A percentile compares a stretch with the other conserved stretches of the same genome.
Evolutionary conservation across 2,329 filamentous ascomycete species (phyloP).

Genomic region (Monosporascus cannonballus): DNA sequence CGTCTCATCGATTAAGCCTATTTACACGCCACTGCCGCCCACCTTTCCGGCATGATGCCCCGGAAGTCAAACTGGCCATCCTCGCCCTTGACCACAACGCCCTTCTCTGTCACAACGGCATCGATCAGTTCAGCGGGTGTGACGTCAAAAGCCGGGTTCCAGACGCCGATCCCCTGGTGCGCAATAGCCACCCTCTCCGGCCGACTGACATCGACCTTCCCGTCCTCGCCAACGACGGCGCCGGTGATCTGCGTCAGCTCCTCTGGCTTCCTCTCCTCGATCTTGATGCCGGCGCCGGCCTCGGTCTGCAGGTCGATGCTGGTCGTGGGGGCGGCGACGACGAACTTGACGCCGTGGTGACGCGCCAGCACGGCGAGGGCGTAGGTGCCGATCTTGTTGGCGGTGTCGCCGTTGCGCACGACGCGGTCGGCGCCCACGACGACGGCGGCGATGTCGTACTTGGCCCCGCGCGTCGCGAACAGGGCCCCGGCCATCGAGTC

Average conservation of each 20-base stretch:
- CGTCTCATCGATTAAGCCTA: neutral
- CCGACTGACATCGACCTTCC: slow-evolving; percentile 54
- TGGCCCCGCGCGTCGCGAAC: slow-evolving; percentile 56
- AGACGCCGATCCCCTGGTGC: slow-evolving; percentile 71
- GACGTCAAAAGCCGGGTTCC: slow-evolving; percentile 97
- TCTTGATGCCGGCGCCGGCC: slow-evolving; percentile 74
- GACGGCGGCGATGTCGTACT: slow-evolving; percentile 72
- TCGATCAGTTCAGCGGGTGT: slow-evolving; percentile 87
- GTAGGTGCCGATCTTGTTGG: slow-evolving; percentile 98
- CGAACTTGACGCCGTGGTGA: slow-evolving; percentile 85
- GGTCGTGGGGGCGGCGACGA: slow-evolving; percentile 90
- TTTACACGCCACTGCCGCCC: slow-evolving; percentile 32
- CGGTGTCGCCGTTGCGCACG: slow-evolving; percentile 92
- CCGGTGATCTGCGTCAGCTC: slow-evolving; percentile 85
- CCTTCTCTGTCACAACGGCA: slow-evolving; percentile 87
- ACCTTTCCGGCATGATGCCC: slow-evolving; percentile 49
- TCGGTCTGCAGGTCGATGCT: slow-evolving; percentile 82
- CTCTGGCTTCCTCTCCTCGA: slow-evolving; percentile 76
- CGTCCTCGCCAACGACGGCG: slow-evolving; percentile 59
- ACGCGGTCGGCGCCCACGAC: slow-evolving; percentile 94
- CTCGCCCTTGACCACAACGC: slow-evolving; percentile 71
- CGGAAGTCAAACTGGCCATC: slow-evolving; percentile 65
- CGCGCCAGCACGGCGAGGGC: slow-evolving; percentile 83
- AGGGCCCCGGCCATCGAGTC: slow-evolving; percentile 95
- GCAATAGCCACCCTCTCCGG: slow-evolving; percentile 76